Conservation (phyloP, 2,329 filamentous ascomycete species). For the Aspergillus ochraceoroseus region DNA sequence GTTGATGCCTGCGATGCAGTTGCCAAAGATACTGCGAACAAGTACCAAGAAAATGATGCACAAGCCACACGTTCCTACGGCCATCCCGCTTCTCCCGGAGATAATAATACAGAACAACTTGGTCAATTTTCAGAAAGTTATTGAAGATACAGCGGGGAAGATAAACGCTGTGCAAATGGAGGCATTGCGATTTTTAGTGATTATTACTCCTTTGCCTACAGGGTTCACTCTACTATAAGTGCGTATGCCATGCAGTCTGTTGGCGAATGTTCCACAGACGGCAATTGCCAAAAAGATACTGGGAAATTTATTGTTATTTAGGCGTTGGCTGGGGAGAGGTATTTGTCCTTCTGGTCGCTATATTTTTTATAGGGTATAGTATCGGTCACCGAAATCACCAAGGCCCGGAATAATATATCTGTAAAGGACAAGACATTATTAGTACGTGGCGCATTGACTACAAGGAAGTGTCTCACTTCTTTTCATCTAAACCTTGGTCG, state of each 20-base stretch:
- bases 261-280: not conserved
- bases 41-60: constrained; percentile 28
- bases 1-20: constrained; percentile 85
- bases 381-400: constrained; percentile 92
- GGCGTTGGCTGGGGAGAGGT: no score
- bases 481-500: constrained; percentile 92
- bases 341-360: not conserved
- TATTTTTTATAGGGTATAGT: constrained; percentile 73
- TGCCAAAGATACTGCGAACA: constrained; percentile 55
- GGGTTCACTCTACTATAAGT: not conserved
- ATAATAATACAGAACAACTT: constrained; percentile 17
- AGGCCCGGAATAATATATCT: constrained; percentile 94
- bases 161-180: constrained; percentile 14
- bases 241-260: not conserved
- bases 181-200: constrained; percentile 1
- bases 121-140: constrained; percentile 31
- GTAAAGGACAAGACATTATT: constrained; percentile 20
- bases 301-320: not conserved
- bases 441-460: constrained; percentile 1
- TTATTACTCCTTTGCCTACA: not conserved
- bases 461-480: constrained; percentile 66
- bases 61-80: constrained; percentile 19
- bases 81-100: constrained; percentile 18
- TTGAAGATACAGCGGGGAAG: constrained; percentile 20
- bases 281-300: not conserved